These are phyloP conservation scores for Trifolium pratense DNA, from an alignment of 306 rosid genomes.

Conservation along the genomic window DNA sequence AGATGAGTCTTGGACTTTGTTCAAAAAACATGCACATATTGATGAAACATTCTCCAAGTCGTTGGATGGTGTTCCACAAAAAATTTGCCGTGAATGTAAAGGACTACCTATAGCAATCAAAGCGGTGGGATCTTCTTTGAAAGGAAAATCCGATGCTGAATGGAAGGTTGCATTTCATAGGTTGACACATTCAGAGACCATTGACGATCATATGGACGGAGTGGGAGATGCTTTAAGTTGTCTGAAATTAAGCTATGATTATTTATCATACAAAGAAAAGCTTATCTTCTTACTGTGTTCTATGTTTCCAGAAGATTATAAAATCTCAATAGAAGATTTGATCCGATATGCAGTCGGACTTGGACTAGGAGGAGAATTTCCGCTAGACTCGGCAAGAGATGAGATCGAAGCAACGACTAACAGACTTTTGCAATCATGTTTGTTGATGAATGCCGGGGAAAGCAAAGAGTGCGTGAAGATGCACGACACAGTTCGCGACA, in stretches of 20 bases:
- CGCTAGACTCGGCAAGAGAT: not conserved
- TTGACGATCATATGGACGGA: constrained; percentile 5
- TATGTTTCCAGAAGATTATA: constrained; percentile 21
- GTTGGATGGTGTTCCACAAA: constrained; percentile 1
- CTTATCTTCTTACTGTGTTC: constrained; percentile 1
- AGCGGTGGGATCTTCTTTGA: constrained; percentile 13
- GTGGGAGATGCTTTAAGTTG: constrained; percentile 1
- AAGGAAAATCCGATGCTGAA: not conserved
- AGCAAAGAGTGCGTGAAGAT: constrained; percentile 18
- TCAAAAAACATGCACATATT: not conserved
- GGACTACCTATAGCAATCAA: constrained; percentile 14
- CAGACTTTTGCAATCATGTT: constrained; percentile 7
- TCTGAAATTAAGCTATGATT: constrained; percentile 26
- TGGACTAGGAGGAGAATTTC: not conserved
- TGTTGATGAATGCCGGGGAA: not conserved
- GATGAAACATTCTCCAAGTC: not conserved
- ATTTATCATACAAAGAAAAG: not conserved
- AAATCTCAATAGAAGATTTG: not conserved
- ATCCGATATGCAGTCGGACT: not conserved
- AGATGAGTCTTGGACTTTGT: constrained; percentile 23
- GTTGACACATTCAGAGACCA: not conserved
- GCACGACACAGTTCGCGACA: constrained; percentile 43
- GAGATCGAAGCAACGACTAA: not conserved
- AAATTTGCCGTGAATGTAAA: constrained; percentile 11
- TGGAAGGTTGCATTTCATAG: not conserved